Evolutionary conservation across 345 rosid species (phyloP), one percentile per base, ranked within the genome.

Genomic region (Salix suchowensis): DNA sequence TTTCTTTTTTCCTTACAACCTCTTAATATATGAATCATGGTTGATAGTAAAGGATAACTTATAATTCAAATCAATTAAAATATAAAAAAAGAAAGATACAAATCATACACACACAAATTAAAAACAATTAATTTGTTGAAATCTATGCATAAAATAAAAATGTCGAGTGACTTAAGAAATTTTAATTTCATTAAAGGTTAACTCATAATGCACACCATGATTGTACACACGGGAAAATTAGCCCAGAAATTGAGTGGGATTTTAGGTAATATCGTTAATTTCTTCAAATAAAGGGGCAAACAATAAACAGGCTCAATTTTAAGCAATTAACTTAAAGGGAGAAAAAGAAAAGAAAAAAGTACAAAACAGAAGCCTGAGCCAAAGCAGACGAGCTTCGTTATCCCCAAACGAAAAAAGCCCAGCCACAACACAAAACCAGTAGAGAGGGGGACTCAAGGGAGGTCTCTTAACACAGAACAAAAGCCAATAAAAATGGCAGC

Each of bases 401-500:
- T 77, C 80, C 28, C 73, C 46, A 55, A 64, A 66, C 50, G 44
- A 68, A 32, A 58, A 6, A 16, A 66, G 13, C 18, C 73, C 34
- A 55, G n/a, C 37, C 67, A 12, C 34, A 39, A 40, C 68, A n/a
- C 15, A n/a, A 7, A 55, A 48, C 12, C 34, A 23, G 67, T 13
- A 21, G 73, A 70, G 78, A 61, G 65, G 54, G 76, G 14, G 46
- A 42, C 46, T 24, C 34, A 30, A 44, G 16, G 52, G 11, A 61
- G 34, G 28, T 50, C 68, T 68, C 18, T 11, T 2, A 18, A 23
- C 15, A 18, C 19, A 39, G 12, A 7, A 23, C 15, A 18, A 44
- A 28, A 24, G 18, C 19, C 15, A 77, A 16, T 13, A 78, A 79
- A 79, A 81, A 94, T 95, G 98, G 97, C 97, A 24, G 85, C 90